Base-by-base conservation (phyloP, 2,329 filamentous ascomycete species). In the Fusarium nodosum region DNA sequence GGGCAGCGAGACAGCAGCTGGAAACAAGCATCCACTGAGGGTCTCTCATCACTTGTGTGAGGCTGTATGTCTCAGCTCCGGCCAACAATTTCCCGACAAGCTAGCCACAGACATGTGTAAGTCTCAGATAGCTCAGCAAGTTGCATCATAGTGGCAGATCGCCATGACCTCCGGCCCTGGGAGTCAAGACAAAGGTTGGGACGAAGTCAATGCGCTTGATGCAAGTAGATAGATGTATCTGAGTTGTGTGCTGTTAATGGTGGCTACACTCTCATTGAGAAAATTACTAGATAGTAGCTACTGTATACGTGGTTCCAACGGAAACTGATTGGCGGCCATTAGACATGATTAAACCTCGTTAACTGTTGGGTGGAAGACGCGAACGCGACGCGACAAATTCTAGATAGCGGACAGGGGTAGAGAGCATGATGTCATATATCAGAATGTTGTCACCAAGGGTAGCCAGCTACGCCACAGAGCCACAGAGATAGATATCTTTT, bases 51-150 rank as follows among this genome's bases (percentile, higher is more conserved):
- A 31, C 26, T 22, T 31, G 4, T 13, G 16, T 9, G 18, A 36
- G 36, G 56, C 38, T 42, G 36, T 31, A 38, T 59, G 56, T 59
- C 50, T 59, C 50, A 56, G 24, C 38, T 30, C 3, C 16, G 1
- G 8, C 24, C 47, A 50, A 34, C 31, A 26, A 50, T 26, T 26
- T 24, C 31, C 47, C 30, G 30, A 39, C 11, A 10, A n/a, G 13
- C 18, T 24, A 28, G 13, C 6, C 31, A 26, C 22, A n/a, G 47
- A 36, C 8, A 50, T 22, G 8, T 26, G 16, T 16, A 8, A 20
- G 24, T 34, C 15, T 28, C 20, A 26, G n/a, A 12, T 8, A 54
- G 22, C 20, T 44, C 20, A 20, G 15, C 7, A n/a, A n/a, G 7
- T 15, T 45, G 10, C 51, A 16, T 54, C 51, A 54, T 22, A 24